Evolutionary conservation across 148 eudicot genomes (phyloP).

Genomic region (Silene conica): DNA sequence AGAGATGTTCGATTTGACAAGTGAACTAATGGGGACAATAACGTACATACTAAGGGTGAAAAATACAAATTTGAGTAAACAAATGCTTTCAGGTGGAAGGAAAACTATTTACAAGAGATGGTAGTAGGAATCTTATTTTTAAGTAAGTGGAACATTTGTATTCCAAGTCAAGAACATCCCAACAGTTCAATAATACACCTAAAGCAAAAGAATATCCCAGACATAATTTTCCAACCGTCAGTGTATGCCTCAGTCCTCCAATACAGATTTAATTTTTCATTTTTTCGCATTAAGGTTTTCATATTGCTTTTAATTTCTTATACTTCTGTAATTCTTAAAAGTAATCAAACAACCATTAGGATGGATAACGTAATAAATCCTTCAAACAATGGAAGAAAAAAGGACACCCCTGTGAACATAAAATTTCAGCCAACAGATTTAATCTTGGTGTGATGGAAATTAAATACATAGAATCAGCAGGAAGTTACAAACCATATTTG

Average conservation of each 20-base stretch:
- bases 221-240: not conserved
- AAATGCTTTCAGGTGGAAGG: not conserved
- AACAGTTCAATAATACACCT: not conserved
- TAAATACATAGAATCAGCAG: not conserved
- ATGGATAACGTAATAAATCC: not conserved
- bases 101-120: not conserved
- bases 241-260: not conserved
- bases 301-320: not conserved
- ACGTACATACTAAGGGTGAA: not conserved
- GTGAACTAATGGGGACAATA: not conserved
- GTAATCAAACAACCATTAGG: not conserved
- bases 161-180: not conserved
- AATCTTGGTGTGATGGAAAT: not conserved
- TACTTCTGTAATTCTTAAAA: not conserved
- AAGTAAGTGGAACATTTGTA: not conserved
- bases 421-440: not conserved
- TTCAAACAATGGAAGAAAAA: not conserved
- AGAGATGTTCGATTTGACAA: not conserved
- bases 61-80: not conserved
- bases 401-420: not conserved
- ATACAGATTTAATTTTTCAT: not conserved
- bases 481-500: slow-evolving; percentile 66
- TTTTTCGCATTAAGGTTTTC: not conserved
- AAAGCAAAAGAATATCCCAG: not conserved
- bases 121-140: not conserved